phyloP scores from a whole-genome alignment of 2,329 filamentous ascomycete species.

The Colletotrichum musae region DNA sequence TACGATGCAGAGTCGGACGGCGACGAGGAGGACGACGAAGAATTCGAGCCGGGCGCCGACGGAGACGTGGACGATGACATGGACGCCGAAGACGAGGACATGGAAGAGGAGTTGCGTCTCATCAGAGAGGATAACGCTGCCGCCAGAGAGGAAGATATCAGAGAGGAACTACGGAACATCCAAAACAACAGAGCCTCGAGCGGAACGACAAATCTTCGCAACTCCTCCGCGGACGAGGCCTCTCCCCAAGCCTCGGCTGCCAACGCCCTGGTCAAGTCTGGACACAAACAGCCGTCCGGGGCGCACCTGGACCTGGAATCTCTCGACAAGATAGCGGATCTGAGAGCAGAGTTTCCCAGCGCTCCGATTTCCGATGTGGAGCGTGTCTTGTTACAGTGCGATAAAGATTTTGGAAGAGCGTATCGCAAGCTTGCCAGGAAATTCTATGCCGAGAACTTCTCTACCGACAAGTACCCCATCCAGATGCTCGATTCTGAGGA shows the following conservation, averaged over 20 bases:
- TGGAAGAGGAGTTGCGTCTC: constrained; percentile 58
- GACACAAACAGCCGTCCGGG: neutral
- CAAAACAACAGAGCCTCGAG: constrained; percentile 12
- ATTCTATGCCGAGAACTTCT: too few relatives aligned
- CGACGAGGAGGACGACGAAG: constrained; percentile 44
- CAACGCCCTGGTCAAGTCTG: constrained; percentile 27
- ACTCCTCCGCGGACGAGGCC: neutral
- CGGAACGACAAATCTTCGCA: neutral
- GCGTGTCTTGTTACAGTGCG: constrained; percentile 51
- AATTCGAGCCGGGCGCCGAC: constrained; percentile 38
- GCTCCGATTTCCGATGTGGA: constrained; percentile 54
- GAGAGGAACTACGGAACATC: constrained; percentile 39
- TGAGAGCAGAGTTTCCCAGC: constrained; percentile 61
- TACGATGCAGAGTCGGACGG: constrained; percentile 49
- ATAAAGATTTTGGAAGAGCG: constrained; percentile 53
- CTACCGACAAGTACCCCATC: constrained; percentile 22
- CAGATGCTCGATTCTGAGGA: constrained; percentile 12
- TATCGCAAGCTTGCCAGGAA: constrained; percentile 48
- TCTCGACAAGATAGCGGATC: constrained; percentile 52
- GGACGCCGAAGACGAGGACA: constrained; percentile 39
- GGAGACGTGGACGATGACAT: constrained; percentile 42
- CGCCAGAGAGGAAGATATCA: constrained; percentile 44
- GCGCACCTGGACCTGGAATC: constrained; percentile 31
- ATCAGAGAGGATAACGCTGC: constrained; percentile 57
- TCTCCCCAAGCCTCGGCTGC: constrained; percentile 10